These are phyloP conservation scores for Carex cristatella DNA, from an alignment of 176 grass and related monocot genomes.

Conservation along the genomic window DNA sequence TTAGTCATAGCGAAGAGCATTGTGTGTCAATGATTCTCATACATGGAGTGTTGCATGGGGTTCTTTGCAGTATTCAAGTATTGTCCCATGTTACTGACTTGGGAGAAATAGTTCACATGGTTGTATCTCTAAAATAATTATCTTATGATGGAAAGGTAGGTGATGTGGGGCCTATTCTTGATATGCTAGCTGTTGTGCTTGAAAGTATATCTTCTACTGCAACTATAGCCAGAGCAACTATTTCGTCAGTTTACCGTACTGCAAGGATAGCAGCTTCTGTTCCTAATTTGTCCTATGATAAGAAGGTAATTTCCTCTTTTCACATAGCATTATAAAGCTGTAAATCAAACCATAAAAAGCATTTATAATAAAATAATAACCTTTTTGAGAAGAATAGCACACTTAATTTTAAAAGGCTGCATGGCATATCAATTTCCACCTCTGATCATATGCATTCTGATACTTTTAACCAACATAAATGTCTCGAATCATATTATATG, in stretches of 20 bases:
- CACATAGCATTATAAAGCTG: background rate
- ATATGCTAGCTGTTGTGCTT: slow-evolving; percentile 75
- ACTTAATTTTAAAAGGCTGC: background rate
- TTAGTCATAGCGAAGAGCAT: background rate
- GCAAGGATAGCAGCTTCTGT: slow-evolving; percentile 64
- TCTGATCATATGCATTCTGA: background rate
- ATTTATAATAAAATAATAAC: background rate
- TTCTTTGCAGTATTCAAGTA: slow-evolving; percentile 5
- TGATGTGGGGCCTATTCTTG: slow-evolving; percentile 88
- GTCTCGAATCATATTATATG: background rate
- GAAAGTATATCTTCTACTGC: slow-evolving; percentile 71
- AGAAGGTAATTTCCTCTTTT: slow-evolving; percentile 57
- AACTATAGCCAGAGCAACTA: slow-evolving; percentile 51
- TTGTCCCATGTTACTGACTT: background rate
- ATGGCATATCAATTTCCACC: background rate
- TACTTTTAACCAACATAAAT: background rate
- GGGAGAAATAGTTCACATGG: background rate
- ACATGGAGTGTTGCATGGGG: background rate
- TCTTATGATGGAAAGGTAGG: slow-evolving; percentile 58
- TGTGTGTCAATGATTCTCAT: background rate
- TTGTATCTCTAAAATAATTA: slow-evolving; percentile 15
- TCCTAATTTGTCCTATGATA: slow-evolving; percentile 68
- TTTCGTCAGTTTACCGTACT: slow-evolving; percentile 84
- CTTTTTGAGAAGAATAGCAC: background rate
- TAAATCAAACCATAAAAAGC: background rate